phyloP scores from a whole-genome alignment of 306 rosid species.

The Ormosia semicastrata region DNA sequence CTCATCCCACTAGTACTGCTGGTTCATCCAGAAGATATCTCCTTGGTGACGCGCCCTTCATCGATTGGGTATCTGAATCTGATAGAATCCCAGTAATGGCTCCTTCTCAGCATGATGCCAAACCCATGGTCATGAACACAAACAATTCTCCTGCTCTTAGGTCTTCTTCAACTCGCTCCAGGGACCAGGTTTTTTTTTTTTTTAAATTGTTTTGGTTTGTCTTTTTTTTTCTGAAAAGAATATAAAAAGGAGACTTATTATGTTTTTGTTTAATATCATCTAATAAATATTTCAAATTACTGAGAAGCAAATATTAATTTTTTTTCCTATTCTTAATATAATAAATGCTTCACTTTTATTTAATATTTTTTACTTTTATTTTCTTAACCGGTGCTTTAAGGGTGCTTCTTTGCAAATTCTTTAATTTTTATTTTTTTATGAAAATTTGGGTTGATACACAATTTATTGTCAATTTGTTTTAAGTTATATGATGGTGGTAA shows the following conservation, averaged over 20 bases:
- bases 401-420: too few species aligned
- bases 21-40: constrained; percentile 50
- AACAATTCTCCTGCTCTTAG: constrained; percentile 28
- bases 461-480: neutral
- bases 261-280: neutral
- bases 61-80: constrained; percentile 55
- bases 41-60: constrained; percentile 40
- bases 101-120: constrained; percentile 18
- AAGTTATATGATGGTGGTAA: neutral
- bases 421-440: too few species aligned
- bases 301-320: too few species aligned
- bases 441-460: neutral
- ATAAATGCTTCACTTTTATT: too few species aligned
- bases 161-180: constrained; percentile 40
- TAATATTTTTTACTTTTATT: too few species aligned
- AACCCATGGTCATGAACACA: neutral
- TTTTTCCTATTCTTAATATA: too few species aligned
- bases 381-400: too few species aligned
- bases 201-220: neutral
- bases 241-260: neutral
- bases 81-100: constrained; percentile 19
- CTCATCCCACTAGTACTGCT: neutral
- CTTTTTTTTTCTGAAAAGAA: neutral
- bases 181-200: constrained; percentile 53
- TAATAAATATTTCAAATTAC: too few species aligned